Conservation (phyloP, 2,329 filamentous ascomycete species). For the Pseudonectria foliicola region DNA sequence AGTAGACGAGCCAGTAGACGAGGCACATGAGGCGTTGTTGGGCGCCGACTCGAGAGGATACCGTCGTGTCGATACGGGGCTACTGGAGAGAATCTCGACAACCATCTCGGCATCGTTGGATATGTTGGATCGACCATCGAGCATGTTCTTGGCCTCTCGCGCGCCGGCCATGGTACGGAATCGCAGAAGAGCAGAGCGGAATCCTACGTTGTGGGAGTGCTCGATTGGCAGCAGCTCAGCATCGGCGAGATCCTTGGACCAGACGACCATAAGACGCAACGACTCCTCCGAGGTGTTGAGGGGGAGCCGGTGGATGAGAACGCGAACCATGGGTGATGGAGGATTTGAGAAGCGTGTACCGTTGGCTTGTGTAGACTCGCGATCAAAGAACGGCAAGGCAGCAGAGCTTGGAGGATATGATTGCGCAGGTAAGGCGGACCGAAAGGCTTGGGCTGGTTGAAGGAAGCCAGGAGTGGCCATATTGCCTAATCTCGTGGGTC, state of each 20-base stretch:
- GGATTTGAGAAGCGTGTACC: constrained; percentile 32
- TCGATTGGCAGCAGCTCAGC: constrained; percentile 45
- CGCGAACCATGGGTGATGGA: constrained; percentile 29
- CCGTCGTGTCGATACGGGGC: constrained; percentile 25
- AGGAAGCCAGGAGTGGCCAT: constrained; percentile 42
- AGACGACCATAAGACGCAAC: constrained; percentile 50
- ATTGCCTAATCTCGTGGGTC: constrained; percentile 10
- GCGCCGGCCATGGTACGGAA: constrained; percentile 49
- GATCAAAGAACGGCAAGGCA: constrained; percentile 27
- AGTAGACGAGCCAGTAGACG: constrained; percentile 33
- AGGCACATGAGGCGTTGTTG: constrained; percentile 12
- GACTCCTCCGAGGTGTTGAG: constrained; percentile 46
- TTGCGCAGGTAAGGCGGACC: constrained; percentile 24
- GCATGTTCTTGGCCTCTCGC: constrained; percentile 47
- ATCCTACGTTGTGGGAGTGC: constrained; percentile 42
- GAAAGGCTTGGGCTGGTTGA: constrained; percentile 33
- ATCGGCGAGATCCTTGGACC: constrained; percentile 47
- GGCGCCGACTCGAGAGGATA: constrained; percentile 16
- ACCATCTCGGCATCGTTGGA: constrained; percentile 45
- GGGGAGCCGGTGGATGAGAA: constrained; percentile 50
- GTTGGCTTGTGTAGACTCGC: constrained; percentile 34
- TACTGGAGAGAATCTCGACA: constrained; percentile 49
- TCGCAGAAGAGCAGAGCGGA: constrained; percentile 44
- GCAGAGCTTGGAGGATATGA: constrained; percentile 28
- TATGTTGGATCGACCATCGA: constrained; percentile 48